Base-by-base conservation (phyloP, 2,329 filamentous ascomycete genomes). In the Aspergillus novoparasiticus region DNA sequence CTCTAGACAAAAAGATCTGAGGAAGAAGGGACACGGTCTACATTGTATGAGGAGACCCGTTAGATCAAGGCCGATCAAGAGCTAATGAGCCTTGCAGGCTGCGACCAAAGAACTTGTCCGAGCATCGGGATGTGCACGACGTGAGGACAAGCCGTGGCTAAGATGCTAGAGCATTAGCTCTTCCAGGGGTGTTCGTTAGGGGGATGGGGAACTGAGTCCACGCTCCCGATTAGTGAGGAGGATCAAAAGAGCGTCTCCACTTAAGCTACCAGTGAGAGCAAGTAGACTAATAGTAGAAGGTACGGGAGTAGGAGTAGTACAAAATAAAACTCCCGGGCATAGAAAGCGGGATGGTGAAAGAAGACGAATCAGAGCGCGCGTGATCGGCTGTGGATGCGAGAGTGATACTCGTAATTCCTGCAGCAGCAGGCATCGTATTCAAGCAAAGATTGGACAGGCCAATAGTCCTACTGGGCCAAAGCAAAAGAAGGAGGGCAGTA, bases 111-210 rank as follows among this genome's bases (percentile, higher is more conserved):
- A 48, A 53, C 26, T 23, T 36, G 43, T 41, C 30, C 45, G 54
- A 43, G 58, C 55, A 65, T 61, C 61, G 45, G 61, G 45, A 58
- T 53, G 59, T 54, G 46, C 56, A 63, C 56, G 59, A 59, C 60
- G 53, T 66, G 60, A 61, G 58, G 61, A 56, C 53, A 59, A 58
- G 59, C 57, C 61, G 65, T 67, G 58, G 59, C 61, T 64, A 60
- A 61, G 62, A 59, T 59, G 46, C 66, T 65, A 63, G 57, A 58
- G 58, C 50, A 48, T 66, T 68, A 68, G 66, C 60, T 62, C 57
- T 36, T 62, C 65, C 71, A 73, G 72, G 72, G 73, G 71, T 66
- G 73, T 76, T 75, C 71, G 69, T 73, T 71, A 73, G 72, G 69
- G 66, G 57, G 64, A 70, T 68, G 72, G 72, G 71, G 71, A 74